phyloP scores from a whole-genome alignment of 306 rosid genomes.

The Trifolium subterraneum region DNA sequence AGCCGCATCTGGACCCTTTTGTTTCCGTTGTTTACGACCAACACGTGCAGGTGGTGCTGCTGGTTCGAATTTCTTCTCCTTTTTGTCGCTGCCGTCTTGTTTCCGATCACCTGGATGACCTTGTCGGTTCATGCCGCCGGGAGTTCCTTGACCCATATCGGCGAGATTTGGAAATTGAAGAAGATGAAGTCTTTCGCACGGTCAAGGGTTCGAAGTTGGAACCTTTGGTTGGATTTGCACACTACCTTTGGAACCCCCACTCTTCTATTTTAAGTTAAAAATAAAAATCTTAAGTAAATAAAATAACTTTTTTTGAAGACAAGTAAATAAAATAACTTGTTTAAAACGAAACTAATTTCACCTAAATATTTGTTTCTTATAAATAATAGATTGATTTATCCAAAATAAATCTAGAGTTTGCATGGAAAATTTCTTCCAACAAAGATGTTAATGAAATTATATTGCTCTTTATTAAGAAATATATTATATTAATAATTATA shows the following conservation, averaged over 20 bases:
- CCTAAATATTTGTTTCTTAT: no score
- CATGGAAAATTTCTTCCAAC: no score
- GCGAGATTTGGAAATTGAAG: slow-evolving; percentile 17
- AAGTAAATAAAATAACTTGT: no score
- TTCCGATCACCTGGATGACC: slow-evolving; percentile 80
- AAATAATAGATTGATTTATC: no score
- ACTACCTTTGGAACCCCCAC: neutral
- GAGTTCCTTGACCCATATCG: slow-evolving; percentile 74
- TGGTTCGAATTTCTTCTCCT: slow-evolving; percentile 91
- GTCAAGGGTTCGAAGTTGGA: neutral
- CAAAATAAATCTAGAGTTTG: no score
- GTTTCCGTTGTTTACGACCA: slow-evolving; percentile 89
- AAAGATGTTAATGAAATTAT: no score
- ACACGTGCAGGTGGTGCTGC: slow-evolving; percentile 92
- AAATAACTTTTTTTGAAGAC: no score
- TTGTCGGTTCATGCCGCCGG: slow-evolving; percentile 87
- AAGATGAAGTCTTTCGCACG: neutral
- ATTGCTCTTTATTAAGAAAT: no score
- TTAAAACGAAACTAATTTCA: no score
- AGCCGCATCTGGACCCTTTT: slow-evolving; percentile 94
- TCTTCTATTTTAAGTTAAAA: neutral
- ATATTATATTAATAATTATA: no score
- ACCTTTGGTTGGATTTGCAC: neutral
- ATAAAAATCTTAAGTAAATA: no score
- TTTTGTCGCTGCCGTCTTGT: slow-evolving; percentile 74